These are phyloP conservation scores for Aureobasidium sp. DNA, from an alignment of 2,329 filamentous ascomycete species.

Conservation along the genomic window DNA sequence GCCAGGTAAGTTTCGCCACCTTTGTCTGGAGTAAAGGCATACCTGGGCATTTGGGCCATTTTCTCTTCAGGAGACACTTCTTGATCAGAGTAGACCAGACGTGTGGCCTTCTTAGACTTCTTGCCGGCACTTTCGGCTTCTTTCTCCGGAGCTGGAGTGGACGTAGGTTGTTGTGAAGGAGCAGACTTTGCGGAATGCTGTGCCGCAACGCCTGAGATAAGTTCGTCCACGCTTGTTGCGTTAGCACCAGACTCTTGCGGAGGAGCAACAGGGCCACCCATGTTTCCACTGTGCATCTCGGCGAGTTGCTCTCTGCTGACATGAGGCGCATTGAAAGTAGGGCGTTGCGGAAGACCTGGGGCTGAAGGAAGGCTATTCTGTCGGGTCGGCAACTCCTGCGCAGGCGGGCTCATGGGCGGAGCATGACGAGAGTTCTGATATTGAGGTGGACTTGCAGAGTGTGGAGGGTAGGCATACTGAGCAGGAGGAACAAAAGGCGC, in stretches of 20 bases:
- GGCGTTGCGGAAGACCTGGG: slow-evolving; percentile 54
- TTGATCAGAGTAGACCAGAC: slow-evolving; percentile 74
- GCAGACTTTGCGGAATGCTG: slow-evolving; percentile 18
- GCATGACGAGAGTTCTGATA: slow-evolving; percentile 9
- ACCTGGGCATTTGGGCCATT: slow-evolving; percentile 72
- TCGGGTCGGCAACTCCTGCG: slow-evolving; percentile 34
- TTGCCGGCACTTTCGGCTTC: slow-evolving; percentile 15
- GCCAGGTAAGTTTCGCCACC: slow-evolving; percentile 30
- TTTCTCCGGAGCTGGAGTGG: slow-evolving; percentile 11
- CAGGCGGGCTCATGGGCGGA: slow-evolving; percentile 16
- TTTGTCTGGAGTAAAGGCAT: slow-evolving; percentile 55
- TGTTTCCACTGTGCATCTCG: slow-evolving; percentile 49
- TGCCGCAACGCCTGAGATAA: slow-evolving; percentile 42
- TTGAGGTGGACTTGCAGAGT: slow-evolving; percentile 32
- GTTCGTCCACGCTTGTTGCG: slow-evolving; percentile 43
- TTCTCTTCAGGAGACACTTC: slow-evolving; percentile 81
- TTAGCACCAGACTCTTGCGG: slow-evolving; percentile 32
- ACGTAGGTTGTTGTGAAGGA: slow-evolving; percentile 4
- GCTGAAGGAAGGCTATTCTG: slow-evolving; percentile 50
- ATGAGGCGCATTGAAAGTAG: slow-evolving; percentile 49
- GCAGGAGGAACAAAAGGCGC: slow-evolving; percentile 10
- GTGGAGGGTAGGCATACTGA: slow-evolving; percentile 17
- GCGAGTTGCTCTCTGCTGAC: slow-evolving; percentile 50
- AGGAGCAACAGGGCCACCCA: slow-evolving; percentile 28
- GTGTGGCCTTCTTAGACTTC: slow-evolving; percentile 54